Evolutionary conservation across 129 eudicot genomes (phyloP).

Genomic region (Chrysanthemum seticuspe): DNA sequence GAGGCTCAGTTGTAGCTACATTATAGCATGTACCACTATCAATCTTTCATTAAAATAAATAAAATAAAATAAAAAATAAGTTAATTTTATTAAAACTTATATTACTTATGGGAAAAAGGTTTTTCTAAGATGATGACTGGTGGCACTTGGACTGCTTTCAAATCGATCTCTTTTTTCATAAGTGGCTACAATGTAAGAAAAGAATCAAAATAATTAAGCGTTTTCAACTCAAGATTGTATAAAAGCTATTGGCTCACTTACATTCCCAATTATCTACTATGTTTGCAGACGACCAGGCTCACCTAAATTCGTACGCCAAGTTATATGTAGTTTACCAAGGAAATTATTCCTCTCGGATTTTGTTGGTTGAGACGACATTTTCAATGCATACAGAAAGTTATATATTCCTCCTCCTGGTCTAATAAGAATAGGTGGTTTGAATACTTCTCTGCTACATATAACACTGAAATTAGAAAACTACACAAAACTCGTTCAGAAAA

Average conservation of each 20-base stretch:
- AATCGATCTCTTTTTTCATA: slow-evolving; percentile 72
- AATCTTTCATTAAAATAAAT: background rate
- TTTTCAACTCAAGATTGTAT: background rate
- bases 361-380: slow-evolving; percentile 47
- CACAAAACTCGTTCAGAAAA: background rate
- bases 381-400: slow-evolving; percentile 81
- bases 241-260: slow-evolving; percentile 36
- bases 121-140: slow-evolving; percentile 68
- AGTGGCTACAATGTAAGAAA: slow-evolving; percentile 59
- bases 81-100: background rate
- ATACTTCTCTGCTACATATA: slow-evolving; percentile 48
- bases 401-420: slow-evolving; percentile 92
- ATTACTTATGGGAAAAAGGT: slow-evolving; percentile 66
- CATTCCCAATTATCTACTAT: slow-evolving; percentile 86
- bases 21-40: background rate
- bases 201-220: background rate
- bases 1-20: slow-evolving; percentile 70
- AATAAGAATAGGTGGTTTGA: slow-evolving; percentile 76
- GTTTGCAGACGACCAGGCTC: slow-evolving; percentile 99
- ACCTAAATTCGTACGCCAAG: slow-evolving; percentile 98
- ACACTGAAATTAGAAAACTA: background rate
- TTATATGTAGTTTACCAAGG: slow-evolving; percentile 94
- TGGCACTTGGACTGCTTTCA: slow-evolving; percentile 75
- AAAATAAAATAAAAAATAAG: background rate
- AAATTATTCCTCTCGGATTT: slow-evolving; percentile 78